Base-by-base conservation (phyloP, 352 stramenopile species). In the Phytophthora lateralis region DNA sequence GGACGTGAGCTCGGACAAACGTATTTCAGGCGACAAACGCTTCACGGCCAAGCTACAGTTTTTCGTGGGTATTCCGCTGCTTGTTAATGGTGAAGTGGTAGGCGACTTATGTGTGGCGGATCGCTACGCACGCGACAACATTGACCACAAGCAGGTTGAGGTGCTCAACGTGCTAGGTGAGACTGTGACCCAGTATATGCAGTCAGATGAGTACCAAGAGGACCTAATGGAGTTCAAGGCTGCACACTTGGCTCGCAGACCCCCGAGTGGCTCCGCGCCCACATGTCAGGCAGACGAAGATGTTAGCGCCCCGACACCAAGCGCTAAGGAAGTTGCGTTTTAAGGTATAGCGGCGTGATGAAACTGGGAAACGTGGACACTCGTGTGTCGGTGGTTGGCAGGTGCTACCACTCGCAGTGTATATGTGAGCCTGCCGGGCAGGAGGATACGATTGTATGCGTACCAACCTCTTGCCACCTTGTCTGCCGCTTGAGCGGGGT, bases 141-240 rank as follows among this genome's bases (percentile, higher is more conserved):
- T 96, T 49, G 85, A 96, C 47, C 84, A 92, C 54, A 88, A 92
- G 50, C 75, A 91, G 17, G 81, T 96, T 21, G 88, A 96, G 35
- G 87, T 96, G 32, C 72, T 96, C 26, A 91, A 89, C 46, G 85
- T 96, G 17, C 73, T 96, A n/a, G 88, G 84, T 24, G 85, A 93
- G 73, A 95, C 88, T 1, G 85, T 89, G 48, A 95, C 88, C 29
- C 81, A 92, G 66, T 96, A 96, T 78, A 96, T 96, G 88, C 84
- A 87, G 44, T 93, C 83, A 32, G 73, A 79, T 14, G 84, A 90
- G 21, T 96, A 92, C 55, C 76, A 87, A 35, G 82, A 90, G 54
- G 87, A 95, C 34, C 67, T 92, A 24, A 64, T 71, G 12, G 73
- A 88, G 54, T 91, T 90, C 65, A 89, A 89, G 60, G 62, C 80